phyloP scores from a whole-genome alignment of 2,329 filamentous ascomycete species.

The Aureobasidium sp. region DNA sequence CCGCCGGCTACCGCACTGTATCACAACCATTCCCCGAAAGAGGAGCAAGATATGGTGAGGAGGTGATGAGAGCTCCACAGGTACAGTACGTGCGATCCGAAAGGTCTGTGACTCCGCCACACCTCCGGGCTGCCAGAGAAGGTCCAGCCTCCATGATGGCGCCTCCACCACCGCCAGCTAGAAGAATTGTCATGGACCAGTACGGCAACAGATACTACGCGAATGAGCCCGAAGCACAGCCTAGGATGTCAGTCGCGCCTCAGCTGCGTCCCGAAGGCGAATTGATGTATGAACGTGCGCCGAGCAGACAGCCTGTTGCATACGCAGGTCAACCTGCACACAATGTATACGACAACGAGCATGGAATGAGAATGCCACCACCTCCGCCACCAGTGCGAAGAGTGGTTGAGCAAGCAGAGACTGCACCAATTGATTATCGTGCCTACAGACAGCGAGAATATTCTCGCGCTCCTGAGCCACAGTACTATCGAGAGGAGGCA shows the following conservation, averaged over 20 bases:
- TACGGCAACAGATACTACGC: constrained; percentile 69
- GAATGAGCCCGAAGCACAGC: constrained; percentile 31
- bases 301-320: constrained; percentile 35
- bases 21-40: constrained; percentile 31
- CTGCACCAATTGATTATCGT: constrained; percentile 43
- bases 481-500: constrained; percentile 16
- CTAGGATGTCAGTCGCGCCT: constrained; percentile 47
- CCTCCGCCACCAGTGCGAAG: constrained; percentile 18
- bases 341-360: constrained; percentile 40
- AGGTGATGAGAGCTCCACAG: constrained; percentile 26
- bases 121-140: constrained; percentile 16
- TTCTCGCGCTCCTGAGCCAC: constrained; percentile 36
- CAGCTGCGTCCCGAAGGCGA: constrained; percentile 21
- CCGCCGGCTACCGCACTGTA: constrained; percentile 31
- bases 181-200: constrained; percentile 68
- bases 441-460: constrained; percentile 49
- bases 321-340: constrained; percentile 16
- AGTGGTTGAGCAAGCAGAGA: constrained; percentile 35
- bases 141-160: constrained; percentile 34
- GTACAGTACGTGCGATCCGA: constrained; percentile 32
- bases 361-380: constrained; percentile 20
- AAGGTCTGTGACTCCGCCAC: constrained; percentile 32
- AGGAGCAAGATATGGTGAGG: constrained; percentile 25
- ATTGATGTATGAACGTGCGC: constrained; percentile 50
- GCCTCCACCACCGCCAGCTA: constrained; percentile 38